Percentiles rank a stretch among this genome's conserved stretches.
Evolutionary conservation across 768 basidiomycete genomes (phyloP).

Genomic region (Pisolithus tinctorius): DNA sequence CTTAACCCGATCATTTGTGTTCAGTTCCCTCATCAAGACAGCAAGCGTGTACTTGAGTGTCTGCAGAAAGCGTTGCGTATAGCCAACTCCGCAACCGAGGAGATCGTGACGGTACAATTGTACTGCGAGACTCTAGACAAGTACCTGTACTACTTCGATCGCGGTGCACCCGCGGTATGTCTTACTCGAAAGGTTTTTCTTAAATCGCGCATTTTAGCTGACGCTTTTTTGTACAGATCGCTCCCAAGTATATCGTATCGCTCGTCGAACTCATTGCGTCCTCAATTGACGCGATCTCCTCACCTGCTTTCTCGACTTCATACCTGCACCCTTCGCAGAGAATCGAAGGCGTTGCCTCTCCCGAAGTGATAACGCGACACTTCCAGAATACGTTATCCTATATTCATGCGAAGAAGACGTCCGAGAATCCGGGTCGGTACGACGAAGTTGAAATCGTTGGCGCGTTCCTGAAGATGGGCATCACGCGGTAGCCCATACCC

Average conservation of each 20-base stretch:
- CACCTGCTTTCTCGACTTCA: conserved; percentile 35
- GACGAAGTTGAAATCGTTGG: conserved; percentile 86
- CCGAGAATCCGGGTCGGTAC: conserved; percentile 45
- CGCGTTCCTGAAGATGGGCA: conserved; percentile 84
- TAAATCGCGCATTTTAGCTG: background rate
- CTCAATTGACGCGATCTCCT: conserved; percentile 86
- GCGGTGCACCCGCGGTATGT: conserved; percentile 83
- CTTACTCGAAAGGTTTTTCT: background rate
- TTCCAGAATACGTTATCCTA: conserved; percentile 86
- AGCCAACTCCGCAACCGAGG: conserved; percentile 94
- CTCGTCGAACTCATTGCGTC: conserved; percentile 93
- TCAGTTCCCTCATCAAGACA: conserved; percentile 85
- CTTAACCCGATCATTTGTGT: background rate
- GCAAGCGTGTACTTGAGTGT: conserved; percentile 96
- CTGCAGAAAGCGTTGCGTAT: conserved; percentile 94
- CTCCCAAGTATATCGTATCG: conserved; percentile 94
- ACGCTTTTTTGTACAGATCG: conserved; percentile 49
- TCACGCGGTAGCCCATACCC: conserved; percentile 39
- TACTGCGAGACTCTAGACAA: conserved; percentile 96
- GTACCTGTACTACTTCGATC: conserved; percentile 95
- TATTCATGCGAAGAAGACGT: conserved; percentile 68
- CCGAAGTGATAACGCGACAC: conserved; percentile 90
- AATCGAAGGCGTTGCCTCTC: conserved; percentile 87
- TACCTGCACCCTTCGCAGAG: conserved; percentile 87
- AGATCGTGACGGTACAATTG: conserved; percentile 92